These are phyloP conservation scores for Cryptococcus sp. DNA, from an alignment of 1,284 basidiomycete genomes.

Conservation along the genomic window DNA sequence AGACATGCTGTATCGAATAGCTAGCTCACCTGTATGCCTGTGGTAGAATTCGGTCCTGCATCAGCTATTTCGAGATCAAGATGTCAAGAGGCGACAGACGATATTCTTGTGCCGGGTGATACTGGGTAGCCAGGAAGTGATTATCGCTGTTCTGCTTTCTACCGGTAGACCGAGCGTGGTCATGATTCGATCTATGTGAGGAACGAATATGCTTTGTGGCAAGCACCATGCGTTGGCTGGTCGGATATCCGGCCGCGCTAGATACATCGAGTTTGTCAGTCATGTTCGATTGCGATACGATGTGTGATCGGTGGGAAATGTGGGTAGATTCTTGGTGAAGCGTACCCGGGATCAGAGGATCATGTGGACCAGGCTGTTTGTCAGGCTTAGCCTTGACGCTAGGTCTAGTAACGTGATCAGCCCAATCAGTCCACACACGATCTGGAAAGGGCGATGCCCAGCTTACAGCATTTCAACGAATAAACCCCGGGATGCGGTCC, in stretches of 20 bases:
- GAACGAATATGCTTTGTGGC: constrained; percentile 42
- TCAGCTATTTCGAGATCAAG: too few relatives aligned
- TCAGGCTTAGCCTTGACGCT: constrained; percentile 26
- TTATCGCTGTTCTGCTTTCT: constrained; percentile 43
- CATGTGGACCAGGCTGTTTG: constrained; percentile 22
- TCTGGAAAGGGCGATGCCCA: neutral
- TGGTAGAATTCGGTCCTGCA: neutral
- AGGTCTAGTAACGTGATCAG: constrained; percentile 14
- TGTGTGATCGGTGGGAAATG: neutral
- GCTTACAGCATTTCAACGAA: constrained; percentile 45
- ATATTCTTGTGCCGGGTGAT: constrained; percentile 44
- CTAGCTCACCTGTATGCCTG: constrained; percentile 41
- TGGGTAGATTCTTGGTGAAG: neutral
- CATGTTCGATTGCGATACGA: neutral
- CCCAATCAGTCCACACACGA: neutral
- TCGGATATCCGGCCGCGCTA: constrained; percentile 47
- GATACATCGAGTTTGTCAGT: neutral
- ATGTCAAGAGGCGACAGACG: constrained; percentile 27
- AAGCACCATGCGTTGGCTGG: constrained; percentile 43
- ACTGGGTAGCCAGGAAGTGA: constrained; percentile 47
- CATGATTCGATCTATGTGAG: constrained; percentile 47
- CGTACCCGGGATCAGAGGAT: constrained; percentile 43
- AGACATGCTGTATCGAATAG: too few relatives aligned
- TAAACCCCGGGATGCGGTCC: constrained; percentile 37
- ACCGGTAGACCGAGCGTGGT: constrained; percentile 40